Evolutionary conservation across 108 stramenopile species (phyloP), one percentile per base, ranked within the genome.

Genomic region (Halocafeteria seosinensis): DNA sequence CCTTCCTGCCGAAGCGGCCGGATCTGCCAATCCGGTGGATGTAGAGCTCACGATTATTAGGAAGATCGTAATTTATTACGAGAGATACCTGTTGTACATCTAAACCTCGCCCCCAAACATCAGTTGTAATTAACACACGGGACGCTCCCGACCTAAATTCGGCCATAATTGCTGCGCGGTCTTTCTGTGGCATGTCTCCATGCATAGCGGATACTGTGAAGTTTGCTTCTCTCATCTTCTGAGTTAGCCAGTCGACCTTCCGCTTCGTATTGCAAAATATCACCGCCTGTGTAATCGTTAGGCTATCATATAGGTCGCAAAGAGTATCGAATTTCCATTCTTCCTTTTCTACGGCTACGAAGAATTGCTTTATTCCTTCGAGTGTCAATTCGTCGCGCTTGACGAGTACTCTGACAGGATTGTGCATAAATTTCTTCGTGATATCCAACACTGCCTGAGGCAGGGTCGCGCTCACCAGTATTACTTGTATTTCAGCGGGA

Each of bases 291-390:
- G 94, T 95, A 55, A 98, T 90, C 3, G 94, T 98, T 61, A 98
- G 73, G 6, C 92, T 93, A 75, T 95, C 97, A 72, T 98, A 98
- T 57, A 98, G 67, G 74, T 98, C 97, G 75, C 89, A 92, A 13
- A 98, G 78, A 0, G 97, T 98, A 65, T 98, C 97, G 67, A 95
- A 95, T 62, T 98, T 98, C 97, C 97, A 98, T 76, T 95, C 94
- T 67, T 98, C 97, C 72, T 88, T 85, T 69, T 94, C 94, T 36
- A 98, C 97, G 9, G 84, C 77, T 50, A 98, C 91, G 66, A 87
- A 93, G 72, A 91, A 98, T 73, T 98, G 95, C 66, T 85, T 81
- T 62, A 98, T 98, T 23, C 94, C 96, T 71, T 98, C 94, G 62
- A 98, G 78, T 0, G 94, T 94, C 31, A 98, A 78, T 68, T 98